Percentiles rank a stretch among this genome's conserved stretches.
Conservation (phyloP, 768 basidiomycete genomes). For the Leccinellum albellum region DNA sequence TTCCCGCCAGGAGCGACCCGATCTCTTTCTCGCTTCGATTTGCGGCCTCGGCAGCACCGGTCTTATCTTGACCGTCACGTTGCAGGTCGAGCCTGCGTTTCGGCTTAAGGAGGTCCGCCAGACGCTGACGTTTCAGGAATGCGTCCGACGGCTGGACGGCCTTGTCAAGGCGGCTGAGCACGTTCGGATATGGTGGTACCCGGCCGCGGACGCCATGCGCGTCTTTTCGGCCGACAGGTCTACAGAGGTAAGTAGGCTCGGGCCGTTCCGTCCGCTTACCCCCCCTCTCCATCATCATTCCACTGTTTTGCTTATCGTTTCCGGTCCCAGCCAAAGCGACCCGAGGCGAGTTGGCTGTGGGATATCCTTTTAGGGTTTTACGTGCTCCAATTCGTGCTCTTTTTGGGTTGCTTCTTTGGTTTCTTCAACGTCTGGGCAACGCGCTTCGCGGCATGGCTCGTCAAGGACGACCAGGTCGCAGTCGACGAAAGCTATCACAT, state of each 20-base stretch:
- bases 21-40: constrained; percentile 85
- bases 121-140: constrained; percentile 59
- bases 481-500: constrained; percentile 79
- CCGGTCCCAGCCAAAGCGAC: constrained; percentile 43
- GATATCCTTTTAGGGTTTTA: constrained; percentile 74
- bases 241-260: constrained; percentile 52
- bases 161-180: constrained; percentile 72
- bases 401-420: constrained; percentile 64
- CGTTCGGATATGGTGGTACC: constrained; percentile 95
- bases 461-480: constrained; percentile 48
- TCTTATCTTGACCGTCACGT: constrained; percentile 71
- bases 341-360: constrained; percentile 62
- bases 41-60: constrained; percentile 93
- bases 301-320: constrained; percentile 4
- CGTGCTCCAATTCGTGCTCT: constrained; percentile 78
- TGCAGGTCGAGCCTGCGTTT: constrained; percentile 81
- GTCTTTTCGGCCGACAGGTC: constrained; percentile 76
- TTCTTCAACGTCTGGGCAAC: constrained; percentile 62
- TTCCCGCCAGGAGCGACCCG: constrained; percentile 56
- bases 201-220: constrained; percentile 67
- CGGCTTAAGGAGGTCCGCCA: constrained; percentile 70
- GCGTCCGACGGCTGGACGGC: constrained; percentile 51
- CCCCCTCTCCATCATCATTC: constrained; percentile 4
- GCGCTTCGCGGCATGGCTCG: constrained; percentile 66
- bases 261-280: constrained; percentile 10